These are phyloP conservation scores for Bonia amplexicaulis DNA, from an alignment of 176 grass and related monocot genomes.

Conservation along the genomic window DNA sequence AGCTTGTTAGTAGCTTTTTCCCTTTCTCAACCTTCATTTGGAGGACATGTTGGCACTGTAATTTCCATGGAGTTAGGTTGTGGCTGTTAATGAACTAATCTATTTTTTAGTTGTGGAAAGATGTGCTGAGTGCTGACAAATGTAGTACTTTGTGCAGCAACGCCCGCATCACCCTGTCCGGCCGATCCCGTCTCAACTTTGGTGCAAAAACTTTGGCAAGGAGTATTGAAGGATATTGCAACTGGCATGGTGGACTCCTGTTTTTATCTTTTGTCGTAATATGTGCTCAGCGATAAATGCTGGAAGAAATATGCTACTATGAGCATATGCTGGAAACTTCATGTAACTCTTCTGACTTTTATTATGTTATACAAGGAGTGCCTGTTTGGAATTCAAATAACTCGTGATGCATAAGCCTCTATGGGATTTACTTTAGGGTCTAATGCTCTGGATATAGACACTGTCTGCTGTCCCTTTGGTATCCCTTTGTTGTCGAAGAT, in stretches of 20 bases:
- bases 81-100: not conserved
- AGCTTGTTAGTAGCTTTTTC: not conserved
- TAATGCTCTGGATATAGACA: slow-evolving; percentile 10
- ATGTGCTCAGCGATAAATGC: not conserved
- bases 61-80: not conserved
- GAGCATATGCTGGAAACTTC: slow-evolving; percentile 10
- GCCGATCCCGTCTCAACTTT: slow-evolving; percentile 90
- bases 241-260: not conserved
- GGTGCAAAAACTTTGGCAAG: slow-evolving; percentile 99
- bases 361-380: slow-evolving; percentile 24
- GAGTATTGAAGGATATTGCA: slow-evolving; percentile 47
- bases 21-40: not conserved
- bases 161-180: slow-evolving; percentile 87
- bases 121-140: not conserved
- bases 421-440: slow-evolving; percentile 37
- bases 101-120: not conserved
- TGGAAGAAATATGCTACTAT: slow-evolving; percentile 14
- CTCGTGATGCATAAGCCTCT: slow-evolving; percentile 21
- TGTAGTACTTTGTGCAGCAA: slow-evolving; percentile 60
- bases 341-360: slow-evolving; percentile 19
- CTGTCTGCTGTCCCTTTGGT: not conserved
- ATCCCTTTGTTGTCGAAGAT: not conserved
- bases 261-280: slow-evolving; percentile 30
- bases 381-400: slow-evolving; percentile 32
- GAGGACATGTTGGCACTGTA: not conserved